Conservation (phyloP, 2,329 filamentous ascomycete genomes). For the Epichloe brachyelytri region DNA sequence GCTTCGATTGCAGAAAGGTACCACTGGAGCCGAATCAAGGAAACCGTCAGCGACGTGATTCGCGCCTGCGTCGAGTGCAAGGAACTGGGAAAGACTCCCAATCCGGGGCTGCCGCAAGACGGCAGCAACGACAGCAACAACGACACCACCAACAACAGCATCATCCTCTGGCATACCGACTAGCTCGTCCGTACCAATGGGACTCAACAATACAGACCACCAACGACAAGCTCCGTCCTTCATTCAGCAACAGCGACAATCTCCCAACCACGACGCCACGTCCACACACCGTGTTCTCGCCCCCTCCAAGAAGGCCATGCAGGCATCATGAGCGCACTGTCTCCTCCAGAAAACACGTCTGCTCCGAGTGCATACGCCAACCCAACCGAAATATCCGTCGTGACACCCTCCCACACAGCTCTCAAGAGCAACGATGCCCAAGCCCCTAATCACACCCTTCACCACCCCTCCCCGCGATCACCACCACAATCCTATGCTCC, state of each 20-base stretch:
- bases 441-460: not conserved
- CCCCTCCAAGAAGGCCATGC: conserved; percentile 18
- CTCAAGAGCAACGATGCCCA: not conserved
- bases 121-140: not conserved
- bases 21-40: conserved; percentile 97
- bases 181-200: not conserved
- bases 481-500: conserved; percentile 22
- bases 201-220: not conserved
- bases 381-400: conserved; percentile 34
- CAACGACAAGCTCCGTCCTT: not conserved
- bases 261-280: conserved; percentile 7
- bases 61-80: conserved; percentile 85
- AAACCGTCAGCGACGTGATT: conserved; percentile 90
- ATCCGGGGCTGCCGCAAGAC: conserved; percentile 13
- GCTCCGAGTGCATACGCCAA: conserved; percentile 32
- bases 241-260: not conserved
- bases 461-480: conserved; percentile 11
- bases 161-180: not conserved
- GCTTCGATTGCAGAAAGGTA: conserved; percentile 86
- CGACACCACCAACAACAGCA: not conserved
- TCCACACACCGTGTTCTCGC: conserved; percentile 14
- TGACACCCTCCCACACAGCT: conserved; percentile 7
- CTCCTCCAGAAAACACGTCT: conserved; percentile 13
- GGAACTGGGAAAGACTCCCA: conserved; percentile 51
- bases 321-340: conserved; percentile 15